Evolutionary conservation across 352 stramenopile genomes (phyloP), one percentile per base, ranked within the genome.

Genomic region (Globisporangium paddicum): DNA sequence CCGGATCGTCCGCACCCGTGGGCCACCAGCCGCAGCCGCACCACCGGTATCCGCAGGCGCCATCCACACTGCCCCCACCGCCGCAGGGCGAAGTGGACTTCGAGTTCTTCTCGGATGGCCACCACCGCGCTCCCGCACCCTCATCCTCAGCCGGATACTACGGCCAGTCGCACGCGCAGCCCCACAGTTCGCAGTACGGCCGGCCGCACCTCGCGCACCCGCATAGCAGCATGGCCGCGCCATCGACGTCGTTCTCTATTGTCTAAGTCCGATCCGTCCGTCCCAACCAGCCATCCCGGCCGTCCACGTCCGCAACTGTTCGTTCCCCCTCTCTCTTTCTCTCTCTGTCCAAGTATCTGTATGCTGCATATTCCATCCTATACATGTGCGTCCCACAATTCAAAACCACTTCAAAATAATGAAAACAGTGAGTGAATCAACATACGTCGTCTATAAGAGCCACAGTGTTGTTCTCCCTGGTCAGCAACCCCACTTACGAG

Each of bases 1-100:
- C 48, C 9, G 58, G 51, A 23, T 55, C 46, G 28, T 38, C 35
- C 9, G 8, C 30, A 4, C 11, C 55, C 21, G 44, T 18, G 34
- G 26, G 56, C 28, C 55, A 62, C 42, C 71, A 74, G 18, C 55
- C 44, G 10, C 55, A 62, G 44, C 47, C 55, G 41, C 66, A 76
- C 58, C 37, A 37, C n/a, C 53, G 56, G 38, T 66, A 68, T 28
- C 62, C 57, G 6, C 50, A 59, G 47, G 58, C 50, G 25, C 63
- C 58, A 25, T 58, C 52, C 18, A 62, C 63, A 18, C 40, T 69
- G 41, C 62, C 57, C 18, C 57, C 44, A 16, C 48, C 58, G 21
- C 58, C 63, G n/a, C 40, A 53, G 26, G 51, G 55, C 14, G 61
- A 71, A 16, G 51, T 68, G n/a, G 55, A 71, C 41, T 71, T 71